A percentile compares a stretch with the other conserved stretches of the same genome.
Evolutionary conservation across 495 filamentous ascomycete genomes (phyloP).

Genomic region (Extremus antarcticus): DNA sequence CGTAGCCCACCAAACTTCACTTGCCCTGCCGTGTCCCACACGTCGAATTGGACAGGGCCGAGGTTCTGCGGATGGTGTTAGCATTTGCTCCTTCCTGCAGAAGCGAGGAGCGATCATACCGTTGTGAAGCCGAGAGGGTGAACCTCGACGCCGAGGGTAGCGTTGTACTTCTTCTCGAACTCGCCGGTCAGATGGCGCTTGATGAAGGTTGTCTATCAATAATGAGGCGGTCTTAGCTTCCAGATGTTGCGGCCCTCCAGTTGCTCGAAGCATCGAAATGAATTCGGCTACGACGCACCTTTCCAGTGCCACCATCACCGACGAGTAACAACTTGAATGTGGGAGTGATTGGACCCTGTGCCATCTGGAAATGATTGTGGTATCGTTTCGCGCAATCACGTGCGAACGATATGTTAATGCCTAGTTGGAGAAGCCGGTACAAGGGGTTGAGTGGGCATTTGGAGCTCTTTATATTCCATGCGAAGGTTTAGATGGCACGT

Average conservation of each 20-base stretch:
- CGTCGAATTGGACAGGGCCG: constrained; percentile 94
- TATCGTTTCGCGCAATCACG: too few relatives aligned
- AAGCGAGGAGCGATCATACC: constrained; percentile 44
- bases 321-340: constrained; percentile 99
- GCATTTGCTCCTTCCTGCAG: constrained; percentile 14
- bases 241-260: too few relatives aligned
- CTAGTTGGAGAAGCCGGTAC: too few relatives aligned
- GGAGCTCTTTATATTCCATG: too few relatives aligned
- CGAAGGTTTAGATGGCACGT: too few relatives aligned
- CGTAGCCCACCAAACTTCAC: constrained; percentile 99
- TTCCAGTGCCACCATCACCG: constrained; percentile 98
- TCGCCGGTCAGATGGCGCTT: constrained; percentile 99
- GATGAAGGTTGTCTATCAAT: constrained; percentile 87
- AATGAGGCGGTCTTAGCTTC: background rate
- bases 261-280: background rate
- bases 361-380: too few relatives aligned
- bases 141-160: constrained; percentile 96
- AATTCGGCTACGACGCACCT: constrained; percentile 50
- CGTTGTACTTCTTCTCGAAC: constrained; percentile 99
- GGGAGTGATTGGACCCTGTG: constrained; percentile 33
- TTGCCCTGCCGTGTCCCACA: constrained; percentile 98
- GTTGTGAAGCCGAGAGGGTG: constrained; percentile 89
- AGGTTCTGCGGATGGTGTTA: constrained; percentile 59
- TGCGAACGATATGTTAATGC: too few relatives aligned
- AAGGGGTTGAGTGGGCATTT: too few relatives aligned